These are phyloP conservation scores for Globisporangium abappressorium DNA, from an alignment of 352 stramenopile genomes.

Conservation along the genomic window DNA sequence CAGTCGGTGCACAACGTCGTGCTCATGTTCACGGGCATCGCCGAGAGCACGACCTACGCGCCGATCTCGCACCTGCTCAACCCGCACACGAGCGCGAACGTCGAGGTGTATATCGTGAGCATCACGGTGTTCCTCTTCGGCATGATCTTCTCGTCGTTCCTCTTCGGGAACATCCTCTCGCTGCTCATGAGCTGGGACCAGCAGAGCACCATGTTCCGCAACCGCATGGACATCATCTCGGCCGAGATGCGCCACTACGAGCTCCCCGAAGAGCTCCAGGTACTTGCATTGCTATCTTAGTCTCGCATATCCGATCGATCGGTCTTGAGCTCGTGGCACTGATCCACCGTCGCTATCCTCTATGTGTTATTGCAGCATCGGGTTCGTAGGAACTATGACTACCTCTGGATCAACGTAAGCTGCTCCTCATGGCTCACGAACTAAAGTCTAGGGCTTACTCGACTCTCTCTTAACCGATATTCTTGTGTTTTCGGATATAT, in stretches of 20 bases:
- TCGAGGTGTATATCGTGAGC: constrained; percentile 63
- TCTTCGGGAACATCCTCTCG: constrained; percentile 79
- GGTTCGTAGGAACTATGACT: constrained; percentile 79
- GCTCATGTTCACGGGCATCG: constrained; percentile 80
- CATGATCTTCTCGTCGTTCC: constrained; percentile 62
- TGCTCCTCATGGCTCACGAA: not conserved
- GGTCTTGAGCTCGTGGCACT: not conserved
- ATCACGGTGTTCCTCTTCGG: constrained; percentile 70
- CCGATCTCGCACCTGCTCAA: constrained; percentile 50
- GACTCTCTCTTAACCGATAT: too few relatives aligned
- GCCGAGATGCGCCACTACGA: constrained; percentile 83
- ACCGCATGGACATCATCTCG: constrained; percentile 85
- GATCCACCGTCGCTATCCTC: not conserved
- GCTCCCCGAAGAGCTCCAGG: constrained; percentile 62
- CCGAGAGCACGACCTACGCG: constrained; percentile 58
- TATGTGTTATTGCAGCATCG: constrained; percentile 35
- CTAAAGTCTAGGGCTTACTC: too few relatives aligned
- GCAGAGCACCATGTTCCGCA: constrained; percentile 73
- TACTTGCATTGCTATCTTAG: constrained; percentile 4
- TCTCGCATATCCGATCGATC: not conserved
- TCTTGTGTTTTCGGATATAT: too few relatives aligned
- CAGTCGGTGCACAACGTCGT: constrained; percentile 72
- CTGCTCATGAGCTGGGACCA: constrained; percentile 82
- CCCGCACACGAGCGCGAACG: constrained; percentile 34
- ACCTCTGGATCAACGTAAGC: constrained; percentile 81